Conservation (phyloP, 2,329 filamentous ascomycete genomes). For the Colletotrichum noveboracense region DNA sequence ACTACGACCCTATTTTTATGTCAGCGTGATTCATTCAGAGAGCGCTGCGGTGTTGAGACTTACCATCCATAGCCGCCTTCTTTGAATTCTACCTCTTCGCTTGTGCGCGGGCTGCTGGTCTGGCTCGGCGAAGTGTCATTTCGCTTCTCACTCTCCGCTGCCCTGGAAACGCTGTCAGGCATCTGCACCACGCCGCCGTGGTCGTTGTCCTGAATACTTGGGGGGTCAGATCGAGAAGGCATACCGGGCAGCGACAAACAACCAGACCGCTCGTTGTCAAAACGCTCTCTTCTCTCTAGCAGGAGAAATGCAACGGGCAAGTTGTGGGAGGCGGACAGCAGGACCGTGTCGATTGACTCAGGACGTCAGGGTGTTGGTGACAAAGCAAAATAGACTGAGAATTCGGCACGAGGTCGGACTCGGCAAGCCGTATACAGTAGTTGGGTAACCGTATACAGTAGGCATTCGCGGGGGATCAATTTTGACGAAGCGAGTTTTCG, state of each 20-base stretch:
- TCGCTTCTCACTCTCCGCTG: constrained; percentile 1
- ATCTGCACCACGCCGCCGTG: constrained; percentile 9
- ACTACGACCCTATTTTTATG: constrained; percentile 52
- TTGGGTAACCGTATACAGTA: not conserved
- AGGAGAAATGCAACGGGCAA: not conserved
- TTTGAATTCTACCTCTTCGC: constrained; percentile 37
- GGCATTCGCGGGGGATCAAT: not conserved
- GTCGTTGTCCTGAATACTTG: not conserved
- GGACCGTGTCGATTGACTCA: not conserved
- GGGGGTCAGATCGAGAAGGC: not conserved
- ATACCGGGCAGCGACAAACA: constrained; percentile 8
- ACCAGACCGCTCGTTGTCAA: not conserved
- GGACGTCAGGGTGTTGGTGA: not conserved
- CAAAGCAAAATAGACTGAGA: not conserved
- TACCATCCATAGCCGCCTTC: constrained; percentile 68
- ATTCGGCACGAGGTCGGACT: not conserved
- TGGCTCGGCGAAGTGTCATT: not conserved
- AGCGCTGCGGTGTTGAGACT: constrained; percentile 16
- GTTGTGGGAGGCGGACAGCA: not conserved
- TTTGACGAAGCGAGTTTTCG: not conserved
- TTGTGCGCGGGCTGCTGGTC: not conserved
- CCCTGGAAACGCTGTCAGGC: constrained; percentile 16
- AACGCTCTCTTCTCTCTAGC: not conserved
- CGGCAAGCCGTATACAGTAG: not conserved
- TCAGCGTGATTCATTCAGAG: not conserved